Percentiles rank a stretch among this genome's conserved stretches.
phyloP scores from a whole-genome alignment of 2,329 filamentous ascomycete genomes.

The Ophiognomonia clavigignenti-juglandacearum region DNA sequence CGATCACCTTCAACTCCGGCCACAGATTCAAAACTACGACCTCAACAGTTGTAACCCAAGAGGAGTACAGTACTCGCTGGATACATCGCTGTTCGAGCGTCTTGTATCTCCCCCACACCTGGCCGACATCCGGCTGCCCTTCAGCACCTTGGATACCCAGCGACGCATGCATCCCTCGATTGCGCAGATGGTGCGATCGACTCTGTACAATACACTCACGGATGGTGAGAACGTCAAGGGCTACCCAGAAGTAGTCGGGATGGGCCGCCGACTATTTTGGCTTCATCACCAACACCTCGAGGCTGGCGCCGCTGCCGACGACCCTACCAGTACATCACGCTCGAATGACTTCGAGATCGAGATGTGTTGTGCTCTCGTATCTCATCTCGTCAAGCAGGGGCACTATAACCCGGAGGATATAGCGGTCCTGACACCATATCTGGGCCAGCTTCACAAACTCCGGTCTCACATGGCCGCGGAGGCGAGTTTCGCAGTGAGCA shows the following conservation, averaged over 20 bases:
- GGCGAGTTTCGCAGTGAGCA: constrained; percentile 51
- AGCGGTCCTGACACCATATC: constrained; percentile 64
- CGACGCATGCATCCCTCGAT: constrained; percentile 63
- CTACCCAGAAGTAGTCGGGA: constrained; percentile 47
- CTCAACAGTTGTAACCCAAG: constrained; percentile 45
- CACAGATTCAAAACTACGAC: constrained; percentile 50
- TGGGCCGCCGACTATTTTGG: constrained; percentile 55
- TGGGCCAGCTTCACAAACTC: constrained; percentile 51
- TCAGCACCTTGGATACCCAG: constrained; percentile 34
- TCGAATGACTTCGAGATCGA: constrained; percentile 57
- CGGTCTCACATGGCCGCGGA: constrained; percentile 33
- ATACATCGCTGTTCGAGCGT: constrained; percentile 59
- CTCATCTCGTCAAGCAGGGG: constrained; percentile 62
- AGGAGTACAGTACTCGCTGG: constrained; percentile 47
- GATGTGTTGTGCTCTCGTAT: constrained; percentile 58
- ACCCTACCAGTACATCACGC: constrained; percentile 37
- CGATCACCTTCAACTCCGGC: constrained; percentile 58
- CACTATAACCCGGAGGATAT: constrained; percentile 56
- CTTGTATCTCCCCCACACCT: constrained; percentile 29
- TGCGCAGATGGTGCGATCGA: constrained; percentile 50
- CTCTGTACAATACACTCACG: constrained; percentile 51
- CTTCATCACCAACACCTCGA: constrained; percentile 52
- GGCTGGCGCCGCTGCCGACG: constrained; percentile 25
- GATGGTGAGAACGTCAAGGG: constrained; percentile 38
- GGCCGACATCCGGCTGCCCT: neutral